Base-by-base conservation (phyloP, 1,139 yeast genomes). In the Taphrina flavorubra region DNA sequence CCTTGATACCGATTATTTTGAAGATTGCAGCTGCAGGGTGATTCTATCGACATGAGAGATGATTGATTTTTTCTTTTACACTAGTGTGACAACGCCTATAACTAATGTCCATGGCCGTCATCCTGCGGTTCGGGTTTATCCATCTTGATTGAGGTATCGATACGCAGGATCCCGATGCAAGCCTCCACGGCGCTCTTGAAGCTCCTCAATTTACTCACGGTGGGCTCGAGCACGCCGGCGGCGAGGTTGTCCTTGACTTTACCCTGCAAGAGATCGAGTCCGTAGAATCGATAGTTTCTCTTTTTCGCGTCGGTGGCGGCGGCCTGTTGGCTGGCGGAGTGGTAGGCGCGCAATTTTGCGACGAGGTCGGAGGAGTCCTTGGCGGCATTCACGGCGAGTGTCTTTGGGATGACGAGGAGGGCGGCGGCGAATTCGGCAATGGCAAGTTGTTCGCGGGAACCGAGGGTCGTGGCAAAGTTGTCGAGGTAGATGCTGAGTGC, bases 181-280 rank as follows among this genome's bases (percentile, higher is more conserved):
- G 99, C 99, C 81, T 95, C 99, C 74, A 95, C 86, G 14, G 99
- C 98, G 70, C 95, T 88, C 80, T 95, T 92, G 77, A 95, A 85
- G 20, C 97, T 88, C 80, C 92, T 92, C 77, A 94, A 84, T 81
- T 95, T 95, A 76, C 96, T 88, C 77, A 94, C 84, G 39, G 97
- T 90, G 70, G 99, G 99, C 79, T 95, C 99, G 74, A 95, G 83
- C 56, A 94, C 97, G 71, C 99, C 99, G 71, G 86, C 85, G 68
- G 83, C 82, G 68, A 88, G 82, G 78, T 90, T 96, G 79, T 95
- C 95, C 59, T 91, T 92, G 74, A 95, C 88, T 79, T 90, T 92
- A 71, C 99, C 99, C 73, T 87, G 87, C 76, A 92, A 85, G 75
- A 95, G 83, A 79, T 95, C 98, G 75, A 95, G 84, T 6, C 99